These are phyloP conservation scores for Pythium periplocum DNA, from an alignment of 352 stramenopile species.

Conservation along the genomic window DNA sequence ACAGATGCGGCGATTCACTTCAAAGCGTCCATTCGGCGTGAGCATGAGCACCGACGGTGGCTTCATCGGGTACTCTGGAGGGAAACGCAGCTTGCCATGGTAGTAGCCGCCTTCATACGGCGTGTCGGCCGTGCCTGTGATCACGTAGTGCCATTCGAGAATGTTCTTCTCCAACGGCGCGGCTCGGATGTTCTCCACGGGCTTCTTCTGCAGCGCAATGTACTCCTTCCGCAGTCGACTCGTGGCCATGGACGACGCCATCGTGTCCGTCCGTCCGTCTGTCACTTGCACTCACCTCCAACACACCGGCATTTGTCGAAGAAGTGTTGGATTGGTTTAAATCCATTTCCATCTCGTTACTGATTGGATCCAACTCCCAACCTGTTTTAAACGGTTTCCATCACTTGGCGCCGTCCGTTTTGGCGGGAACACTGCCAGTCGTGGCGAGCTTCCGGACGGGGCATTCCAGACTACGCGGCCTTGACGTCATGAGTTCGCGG, in stretches of 20 bases:
- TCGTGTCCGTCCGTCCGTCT: slow-evolving; percentile 8
- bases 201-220: slow-evolving; percentile 78
- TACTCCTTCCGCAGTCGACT: slow-evolving; percentile 91
- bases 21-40: slow-evolving; percentile 92
- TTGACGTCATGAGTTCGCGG: slow-evolving; percentile 47
- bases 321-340: no score
- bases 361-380: no score
- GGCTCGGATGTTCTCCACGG: slow-evolving; percentile 84
- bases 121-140: slow-evolving; percentile 53
- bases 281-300: no score
- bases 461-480: not conserved
- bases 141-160: slow-evolving; percentile 95
- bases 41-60: slow-evolving; percentile 92
- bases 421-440: no score
- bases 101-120: slow-evolving; percentile 88
- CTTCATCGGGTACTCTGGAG: slow-evolving; percentile 93
- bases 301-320: no score
- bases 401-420: no score
- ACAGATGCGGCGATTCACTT: slow-evolving; percentile 90
- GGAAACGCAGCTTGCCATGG: slow-evolving; percentile 90
- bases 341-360: no score
- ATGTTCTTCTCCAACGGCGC: slow-evolving; percentile 90
- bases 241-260: slow-evolving; percentile 76
- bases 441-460: no score
- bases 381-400: no score